Base-by-base conservation (phyloP, 2,329 filamentous ascomycete species). In the Capronia epimyces region DNA sequence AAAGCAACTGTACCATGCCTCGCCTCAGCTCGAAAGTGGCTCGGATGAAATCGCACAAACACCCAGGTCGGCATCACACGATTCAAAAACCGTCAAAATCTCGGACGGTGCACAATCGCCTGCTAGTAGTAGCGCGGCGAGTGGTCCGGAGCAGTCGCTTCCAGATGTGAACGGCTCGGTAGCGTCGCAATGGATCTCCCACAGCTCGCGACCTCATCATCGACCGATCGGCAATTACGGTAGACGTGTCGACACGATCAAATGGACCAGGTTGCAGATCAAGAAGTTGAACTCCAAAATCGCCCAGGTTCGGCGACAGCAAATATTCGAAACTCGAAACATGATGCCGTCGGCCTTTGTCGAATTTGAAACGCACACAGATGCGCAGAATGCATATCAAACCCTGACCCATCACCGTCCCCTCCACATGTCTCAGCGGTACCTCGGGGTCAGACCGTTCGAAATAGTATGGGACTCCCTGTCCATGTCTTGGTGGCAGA, bases 401-500 rank as follows among this genome's bases (percentile, higher is more conserved):
- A 84, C 85, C 1, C 73, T 96, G 10, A 84, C 89, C 1, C 89
- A 95, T 65, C 89, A 95, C 66, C 84, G 87, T 52, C 86, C 87
- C 6, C 76, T 95, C 32, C 87, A 91, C 63, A 89, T 97, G 83
- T 81, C 86, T 0, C 88, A 88, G n/a, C 82, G 88, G 3, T 89
- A 85, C 61, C 85, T 91, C 45, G 91, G 90, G 3, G 79, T 96
- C 46, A 80, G 82, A 9, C 93, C 93, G 0, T 74, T 75, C 13
- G 90, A 97, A 64, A 78, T 97, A 15, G 81, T 96, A 50, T 98
- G 93, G 93, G 79, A 76, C 15, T 85, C 89, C 16, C 71, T 97
- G 32, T 80, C 80, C 27, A 82, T 97, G 61, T 82, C 82, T 13
- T 89, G 89, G 53, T 54, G 44, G 42, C 39, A 54, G 42, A 48